phyloP scores from a whole-genome alignment of 257 asterid species.

The Penstemon davidsonii region DNA sequence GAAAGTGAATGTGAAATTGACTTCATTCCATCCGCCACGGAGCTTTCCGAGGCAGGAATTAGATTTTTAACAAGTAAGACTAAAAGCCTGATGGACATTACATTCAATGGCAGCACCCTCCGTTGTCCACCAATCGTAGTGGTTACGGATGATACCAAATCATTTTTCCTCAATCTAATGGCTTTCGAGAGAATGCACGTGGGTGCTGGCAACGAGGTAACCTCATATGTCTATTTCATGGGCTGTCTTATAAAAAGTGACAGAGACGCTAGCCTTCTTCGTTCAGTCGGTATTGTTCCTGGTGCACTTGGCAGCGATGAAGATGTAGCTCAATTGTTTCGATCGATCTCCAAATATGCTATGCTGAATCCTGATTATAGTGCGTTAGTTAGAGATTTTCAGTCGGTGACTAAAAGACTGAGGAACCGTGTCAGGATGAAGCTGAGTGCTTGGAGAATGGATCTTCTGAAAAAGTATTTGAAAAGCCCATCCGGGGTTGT shows the following conservation, averaged over 20 bases:
- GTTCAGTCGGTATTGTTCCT: slow-evolving; percentile 1
- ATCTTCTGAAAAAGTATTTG: slow-evolving; percentile 38
- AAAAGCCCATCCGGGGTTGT: slow-evolving; percentile 42
- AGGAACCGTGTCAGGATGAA: slow-evolving; percentile 14
- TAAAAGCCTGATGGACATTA: no score
- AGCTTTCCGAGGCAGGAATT: no score
- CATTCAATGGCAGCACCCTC: no score
- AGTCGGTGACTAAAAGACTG: not conserved
- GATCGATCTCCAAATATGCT: no score
- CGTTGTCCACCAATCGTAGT: no score
- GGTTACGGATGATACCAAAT: not conserved
- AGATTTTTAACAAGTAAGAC: no score
- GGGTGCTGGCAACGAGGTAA: slow-evolving; percentile 44
- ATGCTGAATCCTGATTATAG: no score
- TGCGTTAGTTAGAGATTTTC: no score
- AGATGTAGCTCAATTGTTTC: no score
- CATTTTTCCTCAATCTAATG: slow-evolving; percentile 32
- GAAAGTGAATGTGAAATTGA: no score
- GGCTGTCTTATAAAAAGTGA: slow-evolving; percentile 34
- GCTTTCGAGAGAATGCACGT: slow-evolving; percentile 45
- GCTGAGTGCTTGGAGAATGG: slow-evolving; percentile 30
- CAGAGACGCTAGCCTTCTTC: slow-evolving; percentile 40
- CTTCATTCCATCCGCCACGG: no score
- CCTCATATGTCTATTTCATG: slow-evolving; percentile 42
- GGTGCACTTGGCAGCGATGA: no score